Evolutionary conservation across 441 rosid species (phyloP).

Genomic region (Syzygium syzygioides): DNA sequence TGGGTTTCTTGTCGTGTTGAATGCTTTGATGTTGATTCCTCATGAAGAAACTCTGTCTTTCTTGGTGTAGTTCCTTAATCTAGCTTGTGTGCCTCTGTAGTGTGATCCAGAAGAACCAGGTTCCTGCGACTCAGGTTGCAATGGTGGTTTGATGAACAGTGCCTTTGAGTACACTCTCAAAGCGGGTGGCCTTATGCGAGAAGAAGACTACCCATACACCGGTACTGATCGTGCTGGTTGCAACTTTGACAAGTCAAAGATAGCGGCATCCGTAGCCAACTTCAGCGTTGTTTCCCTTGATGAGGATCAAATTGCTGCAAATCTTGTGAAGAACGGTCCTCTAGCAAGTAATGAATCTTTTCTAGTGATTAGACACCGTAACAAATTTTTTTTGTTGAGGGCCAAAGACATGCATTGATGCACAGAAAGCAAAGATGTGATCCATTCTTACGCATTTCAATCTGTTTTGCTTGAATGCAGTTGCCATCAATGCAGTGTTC

Average conservation of each 20-base stretch:
- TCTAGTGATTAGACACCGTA: background rate
- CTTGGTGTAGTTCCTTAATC: background rate
- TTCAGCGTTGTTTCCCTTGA: slow-evolving; percentile 9
- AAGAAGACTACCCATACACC: slow-evolving; percentile 1
- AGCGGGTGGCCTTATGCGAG: slow-evolving; percentile 2
- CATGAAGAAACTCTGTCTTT: background rate
- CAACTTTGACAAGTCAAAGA: slow-evolving; percentile 15
- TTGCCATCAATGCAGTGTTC: slow-evolving; percentile 16
- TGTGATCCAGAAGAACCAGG: slow-evolving; percentile 4
- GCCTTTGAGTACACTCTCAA: slow-evolving; percentile 15
- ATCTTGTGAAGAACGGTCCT: slow-evolving; percentile 12
- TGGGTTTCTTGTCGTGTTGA: background rate
- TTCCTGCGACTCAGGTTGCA: background rate
- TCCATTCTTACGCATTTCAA: background rate
- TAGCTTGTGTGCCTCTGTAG: background rate
- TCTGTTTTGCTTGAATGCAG: slow-evolving; percentile 7
- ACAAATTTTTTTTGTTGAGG: background rate
- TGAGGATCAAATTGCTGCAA: slow-evolving; percentile 13
- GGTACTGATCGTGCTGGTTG: background rate
- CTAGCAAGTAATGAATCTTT: slow-evolving; percentile 6
- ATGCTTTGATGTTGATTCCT: background rate
- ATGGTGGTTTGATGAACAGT: slow-evolving; percentile 8
- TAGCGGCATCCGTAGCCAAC: slow-evolving; percentile 10
- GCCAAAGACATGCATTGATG: background rate
- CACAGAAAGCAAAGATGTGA: background rate